Evolutionary conservation across 257 asterid species (phyloP).

Genomic region (Solanum bulbocastanum): DNA sequence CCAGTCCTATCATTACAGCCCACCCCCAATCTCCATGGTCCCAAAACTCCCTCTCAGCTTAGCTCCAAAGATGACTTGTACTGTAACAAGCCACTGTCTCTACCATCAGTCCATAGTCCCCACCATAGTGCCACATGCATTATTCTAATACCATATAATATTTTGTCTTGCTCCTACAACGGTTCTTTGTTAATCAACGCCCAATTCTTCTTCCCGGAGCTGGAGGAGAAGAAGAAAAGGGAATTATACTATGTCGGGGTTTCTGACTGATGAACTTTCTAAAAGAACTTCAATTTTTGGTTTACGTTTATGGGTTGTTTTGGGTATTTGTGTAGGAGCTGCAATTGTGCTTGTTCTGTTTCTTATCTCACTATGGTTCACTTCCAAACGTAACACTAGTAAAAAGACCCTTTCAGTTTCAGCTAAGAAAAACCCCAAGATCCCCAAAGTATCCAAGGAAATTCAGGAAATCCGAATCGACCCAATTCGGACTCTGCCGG

Average conservation of each 20-base stretch:
- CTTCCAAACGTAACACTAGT: conserved; percentile 30
- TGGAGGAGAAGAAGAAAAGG: neutral
- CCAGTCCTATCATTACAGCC: conserved; percentile 58
- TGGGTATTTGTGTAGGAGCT: conserved; percentile 85
- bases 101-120: neutral
- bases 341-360: conserved; percentile 58
- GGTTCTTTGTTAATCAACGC: neutral
- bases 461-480: conserved; percentile 63
- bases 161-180: conserved; percentile 4
- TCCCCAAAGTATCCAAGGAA: conserved; percentile 64
- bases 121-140: neutral
- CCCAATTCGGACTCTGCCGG: conserved; percentile 26
- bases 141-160: conserved; percentile 5
- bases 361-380: conserved; percentile 69
- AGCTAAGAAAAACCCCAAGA: conserved; percentile 14
- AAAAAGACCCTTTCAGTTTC: conserved; percentile 19
- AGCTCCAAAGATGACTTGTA: neutral
- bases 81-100: neutral
- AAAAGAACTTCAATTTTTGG: conserved; percentile 72
- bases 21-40: neutral
- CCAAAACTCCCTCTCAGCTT: neutral
- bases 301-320: conserved; percentile 62
- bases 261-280: conserved; percentile 47
- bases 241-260: conserved; percentile 33
- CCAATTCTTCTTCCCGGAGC: neutral